Evolutionary conservation across 106 monocot species (phyloP), one percentile per base, ranked within the genome.

Genomic region (Dendrobium nobile): DNA sequence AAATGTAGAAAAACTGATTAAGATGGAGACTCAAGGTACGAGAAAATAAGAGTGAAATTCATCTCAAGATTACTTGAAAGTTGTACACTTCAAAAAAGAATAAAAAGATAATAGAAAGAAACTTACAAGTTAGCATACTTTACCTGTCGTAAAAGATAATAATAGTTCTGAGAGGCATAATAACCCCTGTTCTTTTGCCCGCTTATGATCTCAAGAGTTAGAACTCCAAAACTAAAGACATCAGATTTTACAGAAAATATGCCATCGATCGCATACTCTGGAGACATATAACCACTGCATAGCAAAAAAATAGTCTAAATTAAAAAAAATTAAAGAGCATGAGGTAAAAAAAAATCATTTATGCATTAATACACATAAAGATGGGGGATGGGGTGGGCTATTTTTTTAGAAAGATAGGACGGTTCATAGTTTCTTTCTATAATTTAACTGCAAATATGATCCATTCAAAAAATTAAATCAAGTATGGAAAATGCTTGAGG

Each of bases 201-300:
- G 37, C 89, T 89, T 0, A 92, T 45, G 59, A 89, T 84, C 67
- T 92, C 89, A 2, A 92, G 56, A 15, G 89, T 40, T 10, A 92
- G 18, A 31, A 92, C 82, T 11, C 92, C 92, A 37, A 89, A 92
- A 77, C 92, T 92, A 77, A 82, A 92, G 42, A 92, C 87, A 72
- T 92, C 91, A 19, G 87, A 92, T 41, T 92, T 92, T 5, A 85
- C 79, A 2, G 91, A 87, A 72, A 92, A 83, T 17, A 77, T 48
- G 2, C 89, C 89, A 41, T 84, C 74, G 78, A 86, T 78, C 56
- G 82, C 84, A 54, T 89, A 92, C 44, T 87, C 92, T 15, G 87
- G 87, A 3, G 92, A 84, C 84, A 89, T 85, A 68, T 92, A 89
- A 16, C 89, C 89, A 78, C 92, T 85, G 85, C 85, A 88, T 64